Base-by-base conservation (phyloP, 2,329 filamentous ascomycete genomes). In the Botrytis porri region DNA sequence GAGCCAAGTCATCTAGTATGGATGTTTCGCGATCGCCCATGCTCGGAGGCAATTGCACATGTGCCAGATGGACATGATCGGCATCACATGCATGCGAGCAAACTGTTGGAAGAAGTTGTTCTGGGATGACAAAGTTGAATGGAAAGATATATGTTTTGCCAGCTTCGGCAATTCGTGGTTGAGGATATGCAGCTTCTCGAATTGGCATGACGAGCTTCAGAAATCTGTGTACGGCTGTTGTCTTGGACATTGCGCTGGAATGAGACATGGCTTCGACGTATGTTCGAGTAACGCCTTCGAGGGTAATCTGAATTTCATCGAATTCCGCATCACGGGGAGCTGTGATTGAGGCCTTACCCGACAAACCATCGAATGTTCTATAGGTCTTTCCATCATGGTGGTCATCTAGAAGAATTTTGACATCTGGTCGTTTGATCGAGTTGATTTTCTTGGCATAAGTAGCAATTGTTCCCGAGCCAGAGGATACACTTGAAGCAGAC, bases 141-240 rank as follows among this genome's bases (percentile, higher is more conserved):
- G 78, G 76, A 37, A 80, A 80, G 9, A 67, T 77, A 60, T 80
- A 79, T 18, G 77, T 80, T 32, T 74, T 74, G 9, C 80, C 79
- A 32, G 78, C 77, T 70, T 80, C 79, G 29, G 77, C 77, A 48
- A 80, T 74, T 71, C 78, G 73, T 64, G 76, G 77, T 62, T 77
- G 77, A 57, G 79, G 78, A 67, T 81, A 81, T 1, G 76, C 72
- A 16, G 75, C 74, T 41, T 80, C 77, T 61, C 71, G 67, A 37
- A 81, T 75, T n/a, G 80, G 80, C 80, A 81, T 81, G 48, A 73
- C 67, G 66, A 81, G 71, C 41, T 78, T 81, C 45, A 81, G 72
- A 65, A 81, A 81, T 69, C 75, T 79, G 74, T 81, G 80, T 20
- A 73, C 57, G 18, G 80, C 79, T 18, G 75, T 78, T 14, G 77